Evolutionary conservation across 805 yeast genomes (phyloP).

Genomic region (Brettanomyces bruxellensis): DNA sequence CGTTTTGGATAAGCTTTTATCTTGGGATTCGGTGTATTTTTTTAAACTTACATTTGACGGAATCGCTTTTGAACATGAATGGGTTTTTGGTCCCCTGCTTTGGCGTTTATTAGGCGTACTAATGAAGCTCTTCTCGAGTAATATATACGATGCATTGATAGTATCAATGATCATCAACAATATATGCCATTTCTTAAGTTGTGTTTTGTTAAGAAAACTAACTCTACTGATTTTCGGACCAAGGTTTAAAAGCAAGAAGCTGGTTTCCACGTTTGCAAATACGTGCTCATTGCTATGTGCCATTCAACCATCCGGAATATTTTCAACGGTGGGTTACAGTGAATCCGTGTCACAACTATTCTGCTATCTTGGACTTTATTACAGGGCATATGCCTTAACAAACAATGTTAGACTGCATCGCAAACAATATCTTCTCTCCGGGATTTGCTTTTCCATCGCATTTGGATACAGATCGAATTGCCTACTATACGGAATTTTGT

Average conservation of each 20-base stretch:
- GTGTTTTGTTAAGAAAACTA: slow-evolving; percentile 39
- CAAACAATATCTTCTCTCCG: slow-evolving; percentile 34
- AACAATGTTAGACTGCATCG: slow-evolving; percentile 2
- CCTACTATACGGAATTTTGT: slow-evolving; percentile 60
- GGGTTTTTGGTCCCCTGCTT: slow-evolving; percentile 83
- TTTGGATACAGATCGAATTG: slow-evolving; percentile 70
- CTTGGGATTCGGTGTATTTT: slow-evolving; percentile 87
- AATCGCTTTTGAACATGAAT: slow-evolving; percentile 74
- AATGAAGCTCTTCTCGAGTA: slow-evolving; percentile 11
- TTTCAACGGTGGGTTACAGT: slow-evolving; percentile 63
- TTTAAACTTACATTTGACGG: slow-evolving; percentile 43
- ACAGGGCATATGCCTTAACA: slow-evolving; percentile 31
- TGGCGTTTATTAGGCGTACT: slow-evolving; percentile 30
- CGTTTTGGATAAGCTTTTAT: slow-evolving; percentile 44
- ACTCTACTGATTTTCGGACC: slow-evolving; percentile 23
- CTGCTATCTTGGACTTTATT: slow-evolving; percentile 45
- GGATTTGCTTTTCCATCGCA: slow-evolving; percentile 44
- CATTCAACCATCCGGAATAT: slow-evolving; percentile 75
- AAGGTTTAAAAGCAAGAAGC: too few relatives aligned
- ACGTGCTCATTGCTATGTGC: slow-evolving; percentile 32
- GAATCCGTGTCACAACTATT: slow-evolving; percentile 64
- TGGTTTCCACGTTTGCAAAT: slow-evolving; percentile 4
- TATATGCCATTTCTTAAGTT: slow-evolving; percentile 39
- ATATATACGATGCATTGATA: slow-evolving; percentile 36
- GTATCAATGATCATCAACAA: slow-evolving; percentile 44